Base-by-base conservation (phyloP, 1,139 yeast genomes). In the Taiozyma sp. region DNA sequence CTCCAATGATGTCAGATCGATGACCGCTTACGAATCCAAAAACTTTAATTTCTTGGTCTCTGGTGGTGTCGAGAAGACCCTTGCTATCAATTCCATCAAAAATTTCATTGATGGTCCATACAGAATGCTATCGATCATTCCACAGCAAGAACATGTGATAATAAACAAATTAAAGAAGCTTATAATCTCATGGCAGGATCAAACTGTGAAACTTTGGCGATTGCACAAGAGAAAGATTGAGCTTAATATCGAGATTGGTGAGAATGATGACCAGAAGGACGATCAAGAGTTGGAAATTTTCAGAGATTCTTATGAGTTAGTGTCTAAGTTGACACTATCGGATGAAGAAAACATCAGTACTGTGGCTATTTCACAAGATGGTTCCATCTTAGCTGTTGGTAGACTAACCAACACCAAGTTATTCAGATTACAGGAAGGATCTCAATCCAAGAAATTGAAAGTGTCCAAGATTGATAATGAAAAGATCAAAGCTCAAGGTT, bases 21-120 rank as follows among this genome's bases (percentile, higher is more conserved):
- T 93, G 79, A 74, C 85, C 1, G 72, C 84, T 8, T 87, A 76
- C 60, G 90, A 85, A 65, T 79, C 92, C 46, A 84, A 81, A 58
- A 83, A 83, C 38, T 77, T 84, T 48, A 86, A 84, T 60, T 77
- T 86, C 56, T 72, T 92, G 53, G 80, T 89, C 2, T 86, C 95
- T 62, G 97, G 96, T 50, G 98, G 98, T 56, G 95, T 89, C 22
- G 98, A 93, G 67, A 79, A 88, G 62, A 78, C 84, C 22, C 72
- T 93, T 51, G 92, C 88, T 4, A 76, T 93, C 39, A 87, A 82
- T 64, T 80, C 95, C 2, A 71, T 85, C 40, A 73, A 73, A 41
- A 64, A 70, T 19, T 92, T 93, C 66, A 83, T 84, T 54, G 87
- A 83, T 62, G 92, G 95, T 19, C 81, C 80, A 55, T 85, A 86